Evolutionary conservation across 2,329 filamentous ascomycete genomes (phyloP).

Genomic region (Mycosphaerelloides madeirae): DNA sequence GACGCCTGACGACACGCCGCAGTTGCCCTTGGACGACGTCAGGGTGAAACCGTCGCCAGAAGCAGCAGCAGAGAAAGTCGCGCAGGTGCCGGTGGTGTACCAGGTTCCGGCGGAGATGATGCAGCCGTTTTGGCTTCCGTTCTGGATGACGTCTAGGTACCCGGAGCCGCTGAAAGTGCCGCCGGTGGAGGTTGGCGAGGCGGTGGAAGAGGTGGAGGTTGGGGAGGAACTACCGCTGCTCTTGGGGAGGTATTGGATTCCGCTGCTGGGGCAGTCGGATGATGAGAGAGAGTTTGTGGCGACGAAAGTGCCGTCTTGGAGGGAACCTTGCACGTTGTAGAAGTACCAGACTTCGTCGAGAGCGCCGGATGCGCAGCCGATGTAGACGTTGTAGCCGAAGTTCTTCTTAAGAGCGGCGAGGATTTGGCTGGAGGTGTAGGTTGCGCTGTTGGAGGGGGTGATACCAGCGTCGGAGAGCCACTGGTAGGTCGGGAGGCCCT

Average conservation of each 20-base stretch:
- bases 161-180: conserved; percentile 55
- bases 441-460: conserved; percentile 49
- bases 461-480: conserved; percentile 60
- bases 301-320: conserved; percentile 59
- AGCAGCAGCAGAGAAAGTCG: conserved; percentile 55
- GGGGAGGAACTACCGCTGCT: conserved; percentile 24
- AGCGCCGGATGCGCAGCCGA: conserved; percentile 50
- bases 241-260: conserved; percentile 64
- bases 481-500: conserved; percentile 60
- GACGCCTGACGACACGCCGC: conserved; percentile 50
- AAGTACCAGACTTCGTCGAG: conserved; percentile 59
- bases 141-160: conserved; percentile 53
- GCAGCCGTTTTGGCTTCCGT: conserved; percentile 54
- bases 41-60: conserved; percentile 51
- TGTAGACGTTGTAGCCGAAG: conserved; percentile 54
- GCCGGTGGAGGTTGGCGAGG: conserved; percentile 33
- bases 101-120: conserved; percentile 63
- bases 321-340: conserved; percentile 57
- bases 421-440: conserved; percentile 57
- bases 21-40: conserved; percentile 55
- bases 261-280: conserved; percentile 58
- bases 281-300: conserved; percentile 50
- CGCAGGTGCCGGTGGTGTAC: conserved; percentile 64
- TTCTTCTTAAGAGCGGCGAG: conserved; percentile 53
- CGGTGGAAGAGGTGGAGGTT: conserved; percentile 26